phyloP scores from a whole-genome alignment of 2,329 filamentous ascomycete genomes.

The Akanthomyces muscarius region DNA sequence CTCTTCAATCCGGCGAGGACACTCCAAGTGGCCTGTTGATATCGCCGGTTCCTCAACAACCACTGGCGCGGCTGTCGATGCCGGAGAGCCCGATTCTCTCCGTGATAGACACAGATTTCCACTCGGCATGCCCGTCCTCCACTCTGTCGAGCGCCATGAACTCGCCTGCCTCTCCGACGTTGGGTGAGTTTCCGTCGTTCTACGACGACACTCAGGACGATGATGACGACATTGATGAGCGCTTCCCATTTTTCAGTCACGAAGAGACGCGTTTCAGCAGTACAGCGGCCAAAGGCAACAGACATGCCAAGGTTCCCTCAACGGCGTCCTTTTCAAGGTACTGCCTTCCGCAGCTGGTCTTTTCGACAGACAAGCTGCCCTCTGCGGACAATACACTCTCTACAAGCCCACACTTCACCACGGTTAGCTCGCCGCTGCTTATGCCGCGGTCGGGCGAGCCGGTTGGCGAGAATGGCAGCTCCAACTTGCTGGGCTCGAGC shows the following conservation, averaged over 20 bases:
- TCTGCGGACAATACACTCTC: not conserved
- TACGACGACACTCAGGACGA: slow-evolving; percentile 3
- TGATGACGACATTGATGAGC: slow-evolving; percentile 6
- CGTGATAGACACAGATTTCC: not conserved
- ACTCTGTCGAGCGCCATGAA: slow-evolving; percentile 7
- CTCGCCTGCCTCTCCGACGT: slow-evolving; percentile 8
- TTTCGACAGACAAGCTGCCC: not conserved
- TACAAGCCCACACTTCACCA: slow-evolving; percentile 19
- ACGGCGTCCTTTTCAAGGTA: slow-evolving; percentile 9
- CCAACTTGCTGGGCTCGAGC: slow-evolving; percentile 25
- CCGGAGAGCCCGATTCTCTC: not conserved
- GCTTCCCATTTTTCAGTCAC: not conserved
- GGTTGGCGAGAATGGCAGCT: not conserved
- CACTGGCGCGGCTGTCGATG: not conserved
- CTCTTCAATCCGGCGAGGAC: not conserved
- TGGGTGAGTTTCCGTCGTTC: not conserved
- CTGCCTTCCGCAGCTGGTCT: slow-evolving; percentile 1
- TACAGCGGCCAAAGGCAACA: not conserved
- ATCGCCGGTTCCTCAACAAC: not conserved
- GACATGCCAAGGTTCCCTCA: not conserved
- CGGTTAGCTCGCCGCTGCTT: slow-evolving; percentile 26
- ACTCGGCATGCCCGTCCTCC: not conserved
- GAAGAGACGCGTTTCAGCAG: not conserved
- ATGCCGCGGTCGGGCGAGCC: slow-evolving; percentile 23
- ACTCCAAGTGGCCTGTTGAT: not conserved